phyloP scores from a whole-genome alignment of 2,329 filamentous ascomycete species.

The Botryotinia globosa region DNA sequence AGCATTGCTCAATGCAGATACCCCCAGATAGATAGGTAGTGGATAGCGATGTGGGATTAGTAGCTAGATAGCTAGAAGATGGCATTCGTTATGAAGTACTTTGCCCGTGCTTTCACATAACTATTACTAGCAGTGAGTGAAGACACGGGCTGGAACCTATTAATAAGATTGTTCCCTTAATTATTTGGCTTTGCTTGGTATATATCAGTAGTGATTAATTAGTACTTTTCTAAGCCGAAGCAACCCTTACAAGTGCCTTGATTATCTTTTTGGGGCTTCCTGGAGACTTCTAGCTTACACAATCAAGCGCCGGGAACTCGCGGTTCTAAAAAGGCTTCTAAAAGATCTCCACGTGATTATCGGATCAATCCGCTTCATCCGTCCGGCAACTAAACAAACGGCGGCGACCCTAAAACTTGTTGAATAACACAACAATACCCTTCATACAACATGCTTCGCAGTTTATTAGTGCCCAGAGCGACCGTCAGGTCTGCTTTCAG shows the following conservation, averaged over 20 bases:
- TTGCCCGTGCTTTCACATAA: neutral
- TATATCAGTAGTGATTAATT: neutral
- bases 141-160: neutral
- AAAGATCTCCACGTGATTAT: slow-evolving; percentile 4
- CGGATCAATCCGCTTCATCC: slow-evolving; percentile 10
- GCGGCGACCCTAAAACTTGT: slow-evolving; percentile 20
- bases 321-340: slow-evolving; percentile 3
- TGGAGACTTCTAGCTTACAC: slow-evolving; percentile 1
- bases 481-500: slow-evolving; percentile 57
- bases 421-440: slow-evolving; percentile 26
- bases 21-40: neutral
- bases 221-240: neutral
- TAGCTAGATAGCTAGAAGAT: neutral
- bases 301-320: slow-evolving; percentile 13
- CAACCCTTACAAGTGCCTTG: neutral
- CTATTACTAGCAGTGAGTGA: neutral
- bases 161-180: neutral
- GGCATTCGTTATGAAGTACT: neutral
- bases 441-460: slow-evolving; percentile 54
- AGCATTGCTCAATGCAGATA: slow-evolving; percentile 24
- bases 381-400: slow-evolving; percentile 13
- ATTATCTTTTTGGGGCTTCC: neutral
- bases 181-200: neutral
- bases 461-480: slow-evolving; percentile 58
- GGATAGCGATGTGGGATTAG: neutral